Conservation (phyloP, 345 rosid species). For the Aquilaria malaccensis region DNA sequence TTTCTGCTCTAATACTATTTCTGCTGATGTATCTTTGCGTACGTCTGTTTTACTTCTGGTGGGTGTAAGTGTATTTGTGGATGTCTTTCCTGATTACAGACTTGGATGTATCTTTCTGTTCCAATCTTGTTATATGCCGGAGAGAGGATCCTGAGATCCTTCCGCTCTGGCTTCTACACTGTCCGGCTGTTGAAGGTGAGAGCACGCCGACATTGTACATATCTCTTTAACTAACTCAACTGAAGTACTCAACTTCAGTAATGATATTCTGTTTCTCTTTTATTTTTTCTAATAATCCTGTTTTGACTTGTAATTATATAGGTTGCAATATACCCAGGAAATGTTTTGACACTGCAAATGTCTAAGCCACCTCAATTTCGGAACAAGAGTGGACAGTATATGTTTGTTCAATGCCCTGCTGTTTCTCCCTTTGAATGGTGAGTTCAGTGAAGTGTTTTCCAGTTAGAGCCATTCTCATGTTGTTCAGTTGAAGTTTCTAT, state of each 20-base stretch:
- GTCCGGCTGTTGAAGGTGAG: slow-evolving; percentile 73
- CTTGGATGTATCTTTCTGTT: slow-evolving; percentile 95
- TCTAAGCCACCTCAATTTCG: slow-evolving; percentile 88
- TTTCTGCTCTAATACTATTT: slow-evolving; percentile 3
- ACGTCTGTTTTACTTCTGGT: neutral
- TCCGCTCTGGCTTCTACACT: slow-evolving; percentile 73
- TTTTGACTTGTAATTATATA: slow-evolving; percentile 13
- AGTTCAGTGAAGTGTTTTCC: neutral
- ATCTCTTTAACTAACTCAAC: neutral
- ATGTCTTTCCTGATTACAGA: slow-evolving; percentile 31
- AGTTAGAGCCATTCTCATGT: neutral
- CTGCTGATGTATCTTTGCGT: neutral
- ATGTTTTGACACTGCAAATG: slow-evolving; percentile 91
- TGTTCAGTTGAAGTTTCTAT: neutral
- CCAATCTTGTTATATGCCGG: slow-evolving; percentile 77
- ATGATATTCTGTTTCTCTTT: neutral
- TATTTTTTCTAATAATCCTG: neutral
- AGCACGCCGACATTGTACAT: neutral
- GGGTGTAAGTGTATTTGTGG: neutral
- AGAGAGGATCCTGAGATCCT: slow-evolving; percentile 80
- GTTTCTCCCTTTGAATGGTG: slow-evolving; percentile 98
- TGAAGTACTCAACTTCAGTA: neutral
- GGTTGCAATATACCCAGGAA: slow-evolving; percentile 99
- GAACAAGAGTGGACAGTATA: slow-evolving; percentile 96
- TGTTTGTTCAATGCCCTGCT: slow-evolving; percentile 98